These are phyloP conservation scores for Mucor irregularis DNA, from an alignment of 371 early-diverging fungal species.

Conservation along the genomic window DNA sequence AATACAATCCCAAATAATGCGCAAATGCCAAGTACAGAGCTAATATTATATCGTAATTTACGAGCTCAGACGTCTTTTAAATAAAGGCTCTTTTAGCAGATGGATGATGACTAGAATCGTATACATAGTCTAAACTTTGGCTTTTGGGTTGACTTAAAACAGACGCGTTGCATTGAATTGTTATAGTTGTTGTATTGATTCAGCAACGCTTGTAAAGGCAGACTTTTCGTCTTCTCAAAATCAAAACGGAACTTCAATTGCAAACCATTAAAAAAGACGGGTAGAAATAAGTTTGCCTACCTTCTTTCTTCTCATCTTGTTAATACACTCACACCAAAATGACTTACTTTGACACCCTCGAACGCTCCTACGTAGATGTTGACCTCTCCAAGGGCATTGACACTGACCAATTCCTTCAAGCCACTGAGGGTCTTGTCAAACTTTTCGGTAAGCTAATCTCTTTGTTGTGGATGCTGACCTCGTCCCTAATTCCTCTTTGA, in stretches of 20 bases:
- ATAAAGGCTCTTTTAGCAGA: too few relatives aligned
- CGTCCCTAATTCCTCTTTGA: too few relatives aligned
- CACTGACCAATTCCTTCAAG: constrained; percentile 81
- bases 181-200: neutral
- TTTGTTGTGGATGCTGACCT: neutral
- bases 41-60: too few relatives aligned
- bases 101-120: too few relatives aligned
- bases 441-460: constrained; percentile 74
- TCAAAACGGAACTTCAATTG: too few relatives aligned
- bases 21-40: too few relatives aligned
- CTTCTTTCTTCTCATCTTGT: neutral
- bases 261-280: too few relatives aligned
- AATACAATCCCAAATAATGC: too few relatives aligned
- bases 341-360: constrained; percentile 69
- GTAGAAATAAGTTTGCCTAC: neutral
- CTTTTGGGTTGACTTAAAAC: too few relatives aligned
- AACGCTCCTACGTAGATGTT: constrained; percentile 73
- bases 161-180: neutral
- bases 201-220: neutral
- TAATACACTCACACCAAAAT: constrained; percentile 2
- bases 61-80: too few relatives aligned
- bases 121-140: too few relatives aligned
- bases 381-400: constrained; percentile 73
- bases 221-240: neutral
- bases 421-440: constrained; percentile 80